These are phyloP conservation scores for Aphanomyces invadans DNA, from an alignment of 352 stramenopile species.

Conservation along the genomic window DNA sequence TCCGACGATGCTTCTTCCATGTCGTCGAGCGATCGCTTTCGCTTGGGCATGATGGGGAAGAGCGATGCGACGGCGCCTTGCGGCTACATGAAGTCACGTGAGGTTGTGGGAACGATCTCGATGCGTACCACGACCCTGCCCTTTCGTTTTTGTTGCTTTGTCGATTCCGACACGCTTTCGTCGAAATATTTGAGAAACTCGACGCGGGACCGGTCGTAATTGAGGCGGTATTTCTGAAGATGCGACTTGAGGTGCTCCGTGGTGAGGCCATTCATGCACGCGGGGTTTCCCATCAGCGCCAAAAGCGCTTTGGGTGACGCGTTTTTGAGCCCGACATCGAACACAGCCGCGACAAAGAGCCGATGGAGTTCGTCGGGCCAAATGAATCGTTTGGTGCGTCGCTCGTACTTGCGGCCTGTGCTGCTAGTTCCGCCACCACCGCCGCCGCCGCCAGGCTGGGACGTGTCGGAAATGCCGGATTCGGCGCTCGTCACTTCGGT, in stretches of 20 bases:
- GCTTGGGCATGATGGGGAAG: conserved; percentile 63
- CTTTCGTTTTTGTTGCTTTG: conserved; percentile 22
- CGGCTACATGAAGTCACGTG: too few species aligned
- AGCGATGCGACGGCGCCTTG: conserved; percentile 28
- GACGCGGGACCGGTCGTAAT: conserved; percentile 75
- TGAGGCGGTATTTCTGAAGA: conserved; percentile 83
- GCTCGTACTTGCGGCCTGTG: conserved; percentile 73
- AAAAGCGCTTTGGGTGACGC: conserved; percentile 77
- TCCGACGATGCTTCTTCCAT: conserved; percentile 34
- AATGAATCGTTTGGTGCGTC: conserved; percentile 81
- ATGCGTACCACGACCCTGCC: conserved; percentile 21
- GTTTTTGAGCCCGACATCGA: conserved; percentile 84
- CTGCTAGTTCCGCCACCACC: not conserved
- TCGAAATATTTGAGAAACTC: conserved; percentile 85
- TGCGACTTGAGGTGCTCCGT: conserved; percentile 85
- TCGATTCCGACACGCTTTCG: conserved; percentile 39
- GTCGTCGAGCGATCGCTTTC: conserved; percentile 31
- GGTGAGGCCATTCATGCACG: conserved; percentile 51
- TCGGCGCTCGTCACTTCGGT: conserved; percentile 18
- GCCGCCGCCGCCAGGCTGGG: not conserved
- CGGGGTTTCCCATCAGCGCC: conserved; percentile 56
- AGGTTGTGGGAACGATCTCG: too few species aligned
- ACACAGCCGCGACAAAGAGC: conserved; percentile 82
- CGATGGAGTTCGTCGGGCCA: conserved; percentile 84
- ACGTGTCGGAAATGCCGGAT: conserved; percentile 9